phyloP scores from a whole-genome alignment of 108 stramenopile species.

The Fistulifera pelliculosa region DNA sequence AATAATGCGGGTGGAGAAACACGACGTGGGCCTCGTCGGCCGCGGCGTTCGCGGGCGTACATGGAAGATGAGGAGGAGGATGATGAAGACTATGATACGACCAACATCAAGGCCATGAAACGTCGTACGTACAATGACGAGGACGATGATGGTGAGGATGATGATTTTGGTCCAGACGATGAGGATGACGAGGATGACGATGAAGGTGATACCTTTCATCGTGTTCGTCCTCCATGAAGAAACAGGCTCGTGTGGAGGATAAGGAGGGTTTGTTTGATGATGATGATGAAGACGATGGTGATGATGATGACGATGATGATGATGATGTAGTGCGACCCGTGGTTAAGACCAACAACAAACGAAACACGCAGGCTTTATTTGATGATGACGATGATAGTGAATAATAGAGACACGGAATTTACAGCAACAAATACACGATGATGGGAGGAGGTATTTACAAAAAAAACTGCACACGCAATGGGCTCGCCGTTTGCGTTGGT shows the following conservation, averaged over 20 bases:
- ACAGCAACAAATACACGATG: too few relatives aligned
- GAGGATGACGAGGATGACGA: constrained; percentile 59
- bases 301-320: constrained; percentile 42
- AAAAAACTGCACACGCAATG: too few relatives aligned
- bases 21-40: constrained; percentile 14
- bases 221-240: constrained; percentile 7
- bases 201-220: constrained; percentile 13
- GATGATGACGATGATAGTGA: constrained; percentile 53
- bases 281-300: constrained; percentile 9
- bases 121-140: constrained; percentile 31
- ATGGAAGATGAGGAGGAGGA: constrained; percentile 65
- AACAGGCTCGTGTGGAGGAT: neutral
- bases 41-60: constrained; percentile 62
- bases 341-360: constrained; percentile 28
- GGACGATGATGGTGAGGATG: constrained; percentile 46
- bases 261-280: neutral
- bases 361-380: constrained; percentile 10
- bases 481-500: too few relatives aligned
- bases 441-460: too few relatives aligned
- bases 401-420: constrained; percentile 2
- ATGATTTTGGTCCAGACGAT: constrained; percentile 59
- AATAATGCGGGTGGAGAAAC: too few relatives aligned
- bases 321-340: constrained; percentile 26
- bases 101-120: constrained; percentile 53
- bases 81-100: constrained; percentile 61